Percentiles rank a stretch among this genome's conserved stretches.
Conservation (phyloP, 805 yeast species). For the Sugiyamaella boreocaroliniensis region DNA sequence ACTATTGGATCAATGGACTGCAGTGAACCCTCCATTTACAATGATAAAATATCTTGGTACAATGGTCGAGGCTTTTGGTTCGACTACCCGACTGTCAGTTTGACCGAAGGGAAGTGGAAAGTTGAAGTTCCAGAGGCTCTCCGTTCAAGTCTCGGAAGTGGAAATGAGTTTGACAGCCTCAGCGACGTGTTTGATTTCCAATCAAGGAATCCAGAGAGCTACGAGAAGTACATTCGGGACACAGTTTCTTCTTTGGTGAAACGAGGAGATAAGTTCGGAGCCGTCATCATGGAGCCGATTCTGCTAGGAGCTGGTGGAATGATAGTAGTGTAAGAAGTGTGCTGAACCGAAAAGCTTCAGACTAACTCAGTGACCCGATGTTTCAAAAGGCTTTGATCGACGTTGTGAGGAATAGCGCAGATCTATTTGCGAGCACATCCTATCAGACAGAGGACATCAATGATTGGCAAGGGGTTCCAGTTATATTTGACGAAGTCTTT, state of each 20-base stretch:
- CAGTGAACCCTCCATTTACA: constrained; percentile 23
- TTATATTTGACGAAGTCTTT: constrained; percentile 24
- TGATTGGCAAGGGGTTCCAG: constrained; percentile 22
- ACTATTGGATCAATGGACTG: constrained; percentile 25
- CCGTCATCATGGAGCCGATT: constrained; percentile 23
- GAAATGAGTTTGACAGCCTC: constrained; percentile 9
- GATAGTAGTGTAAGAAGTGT: constrained; percentile 16
- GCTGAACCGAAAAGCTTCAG: not conserved
- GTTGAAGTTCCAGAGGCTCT: constrained; percentile 16
- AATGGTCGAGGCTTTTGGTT: constrained; percentile 23
- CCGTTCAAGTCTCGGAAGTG: constrained; percentile 4
- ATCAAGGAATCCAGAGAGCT: constrained; percentile 7
- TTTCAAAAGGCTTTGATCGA: constrained; percentile 21
- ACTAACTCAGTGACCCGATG: constrained; percentile 16
- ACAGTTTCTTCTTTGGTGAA: constrained; percentile 7
- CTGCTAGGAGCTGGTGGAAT: constrained; percentile 26
- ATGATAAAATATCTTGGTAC: constrained; percentile 23
- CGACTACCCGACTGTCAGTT: constrained; percentile 20
- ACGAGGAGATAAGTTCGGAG: constrained; percentile 22
- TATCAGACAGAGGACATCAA: not conserved
- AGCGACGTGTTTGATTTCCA: constrained; percentile 14
- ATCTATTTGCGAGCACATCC: constrained; percentile 7
- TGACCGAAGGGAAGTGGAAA: constrained; percentile 19
- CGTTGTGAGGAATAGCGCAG: constrained; percentile 13
- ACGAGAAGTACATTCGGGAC: constrained; percentile 13